A percentile compares a stretch with the other conserved stretches of the same genome.
These are phyloP conservation scores for Rhodotorula diobovata DNA, from an alignment of 768 basidiomycete genomes.

Conservation along the genomic window DNA sequence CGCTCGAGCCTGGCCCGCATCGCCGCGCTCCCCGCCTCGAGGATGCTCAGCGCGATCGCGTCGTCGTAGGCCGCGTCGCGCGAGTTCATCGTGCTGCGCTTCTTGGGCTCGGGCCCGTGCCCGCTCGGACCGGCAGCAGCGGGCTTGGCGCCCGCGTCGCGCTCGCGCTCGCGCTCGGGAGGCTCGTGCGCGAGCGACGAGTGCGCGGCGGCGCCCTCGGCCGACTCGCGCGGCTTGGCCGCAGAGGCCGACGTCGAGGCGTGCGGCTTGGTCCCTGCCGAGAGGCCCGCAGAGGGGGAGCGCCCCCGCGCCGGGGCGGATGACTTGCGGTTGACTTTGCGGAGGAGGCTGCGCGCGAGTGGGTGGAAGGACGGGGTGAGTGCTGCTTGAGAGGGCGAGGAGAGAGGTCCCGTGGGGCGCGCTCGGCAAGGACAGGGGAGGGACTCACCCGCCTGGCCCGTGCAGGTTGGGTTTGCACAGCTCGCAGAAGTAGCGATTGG, in stretches of 20 bases:
- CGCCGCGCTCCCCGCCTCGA: conserved; percentile 24
- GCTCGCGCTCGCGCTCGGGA: conserved; percentile 7
- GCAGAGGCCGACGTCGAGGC: conserved; percentile 52
- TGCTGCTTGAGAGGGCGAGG: not conserved
- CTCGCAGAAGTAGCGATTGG: conserved; percentile 86
- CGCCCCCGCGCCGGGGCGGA: conserved; percentile 23
- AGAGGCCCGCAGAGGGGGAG: conserved; percentile 31
- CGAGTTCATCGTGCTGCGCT: conserved; percentile 96
- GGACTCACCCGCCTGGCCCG: conserved; percentile 41
- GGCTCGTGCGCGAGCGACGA: conserved; percentile 18
- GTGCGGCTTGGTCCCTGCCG: conserved; percentile 55
- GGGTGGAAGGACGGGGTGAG: not conserved
- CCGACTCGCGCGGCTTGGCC: conserved; percentile 32
- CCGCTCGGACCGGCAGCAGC: not conserved
- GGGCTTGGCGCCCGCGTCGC: no score
- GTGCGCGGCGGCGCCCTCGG: conserved; percentile 26
- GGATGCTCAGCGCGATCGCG: conserved; percentile 51
- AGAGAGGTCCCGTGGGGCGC: not conserved
- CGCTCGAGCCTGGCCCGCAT: conserved; percentile 40
- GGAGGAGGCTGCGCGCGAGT: conserved; percentile 38
- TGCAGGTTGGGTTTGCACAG: conserved; percentile 83
- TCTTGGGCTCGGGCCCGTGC: conserved; percentile 51
- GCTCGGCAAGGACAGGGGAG: not conserved
- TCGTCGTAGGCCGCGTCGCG: conserved; percentile 86
- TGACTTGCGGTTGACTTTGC: conserved; percentile 62